A percentile compares a stretch with the other conserved stretches of the same genome.
Conservation (phyloP, 495 filamentous ascomycete genomes). For the Tuber indicum region DNA sequence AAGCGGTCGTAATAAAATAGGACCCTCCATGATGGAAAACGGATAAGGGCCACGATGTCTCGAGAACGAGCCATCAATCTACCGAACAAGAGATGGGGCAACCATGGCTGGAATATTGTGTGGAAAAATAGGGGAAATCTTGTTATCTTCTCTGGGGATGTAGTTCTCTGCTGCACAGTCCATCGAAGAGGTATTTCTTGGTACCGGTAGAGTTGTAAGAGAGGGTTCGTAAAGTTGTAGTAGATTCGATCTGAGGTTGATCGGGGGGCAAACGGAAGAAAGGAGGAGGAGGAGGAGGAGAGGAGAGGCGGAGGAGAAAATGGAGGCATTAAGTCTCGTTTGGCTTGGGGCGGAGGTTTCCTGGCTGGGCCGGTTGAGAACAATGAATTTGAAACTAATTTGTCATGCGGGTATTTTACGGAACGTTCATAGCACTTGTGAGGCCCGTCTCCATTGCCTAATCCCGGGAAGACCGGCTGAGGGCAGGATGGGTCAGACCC, state of each 20-base stretch:
- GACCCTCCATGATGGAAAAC: background rate
- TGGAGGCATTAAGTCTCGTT: background rate
- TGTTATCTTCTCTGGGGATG: background rate
- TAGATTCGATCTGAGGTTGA: background rate
- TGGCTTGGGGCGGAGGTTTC: background rate
- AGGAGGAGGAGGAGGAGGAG: background rate
- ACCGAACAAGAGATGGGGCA: background rate
- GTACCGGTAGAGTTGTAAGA: background rate
- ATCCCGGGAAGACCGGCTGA: background rate
- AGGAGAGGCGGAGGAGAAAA: background rate
- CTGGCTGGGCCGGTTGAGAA: background rate
- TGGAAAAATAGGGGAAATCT: conserved; percentile 4
- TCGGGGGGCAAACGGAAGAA: background rate
- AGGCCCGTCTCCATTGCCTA: background rate
- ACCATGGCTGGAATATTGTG: background rate
- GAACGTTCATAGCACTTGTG: background rate
- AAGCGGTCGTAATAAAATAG: background rate
- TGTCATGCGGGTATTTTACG: background rate
- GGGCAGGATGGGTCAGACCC: background rate
- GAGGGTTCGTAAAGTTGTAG: background rate
- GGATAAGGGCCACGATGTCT: background rate
- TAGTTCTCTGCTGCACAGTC: background rate
- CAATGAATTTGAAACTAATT: background rate
- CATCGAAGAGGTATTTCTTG: background rate
- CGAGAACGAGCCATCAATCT: background rate